Base-by-base conservation (phyloP, 2,329 filamentous ascomycete genomes). In the Aspergillus novofumigatus region DNA sequence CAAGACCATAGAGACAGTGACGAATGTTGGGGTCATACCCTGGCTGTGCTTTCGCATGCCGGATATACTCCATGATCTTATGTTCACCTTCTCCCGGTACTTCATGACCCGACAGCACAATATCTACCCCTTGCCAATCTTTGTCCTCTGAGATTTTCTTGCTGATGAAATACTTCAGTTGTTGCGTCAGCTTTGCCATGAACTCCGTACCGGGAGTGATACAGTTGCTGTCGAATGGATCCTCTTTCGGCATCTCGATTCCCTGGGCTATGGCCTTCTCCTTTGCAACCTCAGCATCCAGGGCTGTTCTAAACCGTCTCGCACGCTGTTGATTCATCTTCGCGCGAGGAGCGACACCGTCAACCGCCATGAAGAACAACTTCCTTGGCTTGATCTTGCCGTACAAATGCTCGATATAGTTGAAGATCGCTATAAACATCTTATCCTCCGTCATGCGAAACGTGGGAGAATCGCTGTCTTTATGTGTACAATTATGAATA, bases 31-130 rank as follows among this genome's bases (percentile, higher is more conserved):
- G 84, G 73, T 96, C 88, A 75, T 99, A 99, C 62, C 88, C 86
- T 2, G 90, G 90, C 75, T 99, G 94, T 51, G 93, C 92, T 81
- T 97, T 97, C 61, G 94, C 91, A 75, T 95, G 91, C 66, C 94
- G 90, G 75, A 99, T 99, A 76, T 99, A 99, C 77, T 99, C 95
- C 94, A 99, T 99, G 77, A 99, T 96, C 80, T 99, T 99, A 81
- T 99, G 94, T 76, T 99, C 94, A 67, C 94, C 94, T 77, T 99
- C 95, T 67, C 94, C 94, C 6, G 94, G 94, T 26, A 97, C 93
- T 75, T 99, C 95, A 71, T 99, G 95, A 54, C 95, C 94, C 5
- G 94, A 99, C 58, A 99, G 83, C 53, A 99, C 92, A 66, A 99
- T 88, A 71, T 97, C 92, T 63, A 95, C 94, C 59, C 90, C 90